A percentile compares a stretch with the other conserved stretches of the same genome.
Conservation (phyloP, 345 rosid genomes). For the Noccaea caerulescens region DNA sequence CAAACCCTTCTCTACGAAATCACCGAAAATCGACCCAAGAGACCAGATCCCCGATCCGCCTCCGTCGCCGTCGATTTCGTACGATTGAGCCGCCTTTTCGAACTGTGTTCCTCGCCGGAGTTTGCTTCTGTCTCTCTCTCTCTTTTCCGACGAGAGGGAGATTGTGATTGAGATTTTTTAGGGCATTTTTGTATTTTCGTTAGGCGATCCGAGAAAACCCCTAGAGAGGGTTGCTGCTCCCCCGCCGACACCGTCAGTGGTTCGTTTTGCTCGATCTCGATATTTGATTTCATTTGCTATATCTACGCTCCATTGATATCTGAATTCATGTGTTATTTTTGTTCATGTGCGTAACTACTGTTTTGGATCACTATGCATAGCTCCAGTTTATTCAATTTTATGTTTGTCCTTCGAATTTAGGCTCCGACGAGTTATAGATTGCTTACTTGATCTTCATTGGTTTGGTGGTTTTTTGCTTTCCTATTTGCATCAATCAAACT, state of each 20-base stretch:
- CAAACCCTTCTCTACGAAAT: slow-evolving; percentile 21
- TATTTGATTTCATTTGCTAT: neutral
- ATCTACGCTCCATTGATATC: slow-evolving; percentile 29
- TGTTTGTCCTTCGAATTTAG: neutral
- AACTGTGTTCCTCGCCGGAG: slow-evolving; percentile 22
- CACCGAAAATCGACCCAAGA: slow-evolving; percentile 14
- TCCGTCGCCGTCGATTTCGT: slow-evolving; percentile 27
- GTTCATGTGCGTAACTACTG: neutral
- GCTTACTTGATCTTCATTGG: neutral
- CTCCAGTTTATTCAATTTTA: neutral
- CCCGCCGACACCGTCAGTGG: slow-evolving; percentile 37
- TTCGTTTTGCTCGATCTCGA: slow-evolving; percentile 34
- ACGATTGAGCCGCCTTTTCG: slow-evolving; percentile 24
- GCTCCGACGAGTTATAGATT: neutral
- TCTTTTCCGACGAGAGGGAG: neutral
- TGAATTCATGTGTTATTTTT: neutral
- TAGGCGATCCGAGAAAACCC: slow-evolving; percentile 17
- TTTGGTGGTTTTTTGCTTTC: neutral
- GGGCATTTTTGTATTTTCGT: slow-evolving; percentile 15
- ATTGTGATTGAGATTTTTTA: slow-evolving; percentile 20
- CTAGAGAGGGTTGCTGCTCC: neutral
- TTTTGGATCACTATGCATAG: neutral
- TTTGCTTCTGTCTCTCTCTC: neutral
- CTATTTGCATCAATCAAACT: neutral
- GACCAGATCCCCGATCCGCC: slow-evolving; percentile 42